Percentiles rank a stretch among this genome's conserved stretches.
Conservation (phyloP, 129 eudicot species). For the Heracleum sosnowskyi region DNA sequence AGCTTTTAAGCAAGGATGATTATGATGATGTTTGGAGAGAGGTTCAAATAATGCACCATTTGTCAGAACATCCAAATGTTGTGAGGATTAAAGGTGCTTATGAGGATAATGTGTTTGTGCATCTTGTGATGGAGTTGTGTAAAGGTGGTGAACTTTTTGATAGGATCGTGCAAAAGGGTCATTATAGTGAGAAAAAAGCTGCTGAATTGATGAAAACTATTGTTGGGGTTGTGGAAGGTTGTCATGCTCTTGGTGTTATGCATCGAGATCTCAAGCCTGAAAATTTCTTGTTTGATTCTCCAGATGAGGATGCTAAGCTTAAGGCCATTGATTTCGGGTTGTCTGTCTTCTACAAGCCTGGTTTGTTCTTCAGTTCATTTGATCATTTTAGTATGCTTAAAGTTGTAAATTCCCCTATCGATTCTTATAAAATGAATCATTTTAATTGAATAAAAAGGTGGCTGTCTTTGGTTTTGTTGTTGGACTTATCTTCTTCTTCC, state of each 20-base stretch:
- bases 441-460: neutral
- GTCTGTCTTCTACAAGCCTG: slow-evolving; percentile 49
- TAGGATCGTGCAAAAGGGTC: slow-evolving; percentile 48
- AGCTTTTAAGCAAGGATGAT: slow-evolving; percentile 37
- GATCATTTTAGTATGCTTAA: neutral
- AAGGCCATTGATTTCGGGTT: slow-evolving; percentile 55
- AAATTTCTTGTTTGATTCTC: slow-evolving; percentile 38
- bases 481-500: neutral
- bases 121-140: slow-evolving; percentile 47
- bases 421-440: neutral
- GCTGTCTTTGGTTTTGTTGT: neutral
- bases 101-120: slow-evolving; percentile 44
- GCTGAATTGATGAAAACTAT: slow-evolving; percentile 42
- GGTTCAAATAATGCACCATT: slow-evolving; percentile 52
- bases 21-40: slow-evolving; percentile 52
- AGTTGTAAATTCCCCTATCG: neutral
- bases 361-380: slow-evolving; percentile 14
- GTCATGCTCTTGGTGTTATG: slow-evolving; percentile 52
- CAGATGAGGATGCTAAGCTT: slow-evolving; percentile 50
- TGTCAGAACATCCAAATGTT: slow-evolving; percentile 37
- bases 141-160: slow-evolving; percentile 48
- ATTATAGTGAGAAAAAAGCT: slow-evolving; percentile 41
- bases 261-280: slow-evolving; percentile 55
- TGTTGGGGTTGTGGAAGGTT: slow-evolving; percentile 43
- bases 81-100: slow-evolving; percentile 46